These are phyloP conservation scores for Asterophora parasitica DNA, from an alignment of 768 basidiomycete species.

Conservation along the genomic window DNA sequence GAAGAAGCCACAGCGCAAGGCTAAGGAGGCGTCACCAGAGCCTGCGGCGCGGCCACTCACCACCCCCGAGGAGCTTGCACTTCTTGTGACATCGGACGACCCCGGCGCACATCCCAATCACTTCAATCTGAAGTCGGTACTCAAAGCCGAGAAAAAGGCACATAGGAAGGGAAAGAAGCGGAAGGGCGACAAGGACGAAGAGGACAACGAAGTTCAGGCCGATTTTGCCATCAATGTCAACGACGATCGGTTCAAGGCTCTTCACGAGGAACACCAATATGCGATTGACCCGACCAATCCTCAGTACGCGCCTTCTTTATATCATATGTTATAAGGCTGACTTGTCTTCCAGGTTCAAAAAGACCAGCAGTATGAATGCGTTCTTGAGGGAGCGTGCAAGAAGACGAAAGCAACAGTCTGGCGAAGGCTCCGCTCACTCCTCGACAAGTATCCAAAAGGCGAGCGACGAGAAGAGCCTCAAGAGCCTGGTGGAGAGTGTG, in stretches of 20 bases:
- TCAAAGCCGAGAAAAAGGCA: conserved; percentile 76
- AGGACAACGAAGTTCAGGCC: conserved; percentile 68
- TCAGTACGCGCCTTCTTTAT: conserved; percentile 54
- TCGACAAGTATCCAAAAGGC: conserved; percentile 6
- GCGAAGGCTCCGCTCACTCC: conserved; percentile 12
- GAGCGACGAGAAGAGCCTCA: conserved; percentile 36
- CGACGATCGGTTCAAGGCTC: conserved; percentile 82
- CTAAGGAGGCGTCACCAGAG: conserved; percentile 13
- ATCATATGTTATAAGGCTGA: background rate
- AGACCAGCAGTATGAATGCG: conserved; percentile 85
- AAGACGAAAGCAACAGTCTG: conserved; percentile 40
- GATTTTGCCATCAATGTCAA: conserved; percentile 80
- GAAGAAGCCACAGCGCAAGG: conserved; percentile 13
- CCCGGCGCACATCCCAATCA: conserved; percentile 59
- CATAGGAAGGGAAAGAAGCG: conserved; percentile 36
- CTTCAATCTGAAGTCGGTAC: conserved; percentile 85
- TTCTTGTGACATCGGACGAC: conserved; percentile 55
- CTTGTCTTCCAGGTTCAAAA: conserved; percentile 65
- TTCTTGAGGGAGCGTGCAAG: conserved; percentile 81
- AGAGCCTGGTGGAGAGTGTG: conserved; percentile 77
- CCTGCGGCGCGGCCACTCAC: conserved; percentile 31
- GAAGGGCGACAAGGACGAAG: conserved; percentile 35
- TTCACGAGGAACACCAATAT: conserved; percentile 88
- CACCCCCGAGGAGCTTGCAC: conserved; percentile 61
- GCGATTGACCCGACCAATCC: conserved; percentile 97